phyloP scores from a whole-genome alignment of 1,284 basidiomycete genomes.

The Porogramme epimiltina region DNA sequence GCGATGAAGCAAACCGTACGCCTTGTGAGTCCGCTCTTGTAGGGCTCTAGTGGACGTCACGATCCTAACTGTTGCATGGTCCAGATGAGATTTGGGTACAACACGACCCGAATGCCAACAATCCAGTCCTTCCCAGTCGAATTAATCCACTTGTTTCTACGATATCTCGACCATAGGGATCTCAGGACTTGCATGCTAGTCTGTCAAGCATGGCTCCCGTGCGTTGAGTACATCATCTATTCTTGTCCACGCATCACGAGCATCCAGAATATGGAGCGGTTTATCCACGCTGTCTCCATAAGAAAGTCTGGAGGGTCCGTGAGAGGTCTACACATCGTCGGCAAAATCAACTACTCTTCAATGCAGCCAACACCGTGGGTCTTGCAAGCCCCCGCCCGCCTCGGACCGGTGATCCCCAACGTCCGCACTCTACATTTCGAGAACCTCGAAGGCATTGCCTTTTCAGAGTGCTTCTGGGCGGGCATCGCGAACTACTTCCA shows the following conservation, averaged over 20 bases:
- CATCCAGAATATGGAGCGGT: background rate
- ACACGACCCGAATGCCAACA: no score
- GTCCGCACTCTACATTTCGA: slow-evolving; percentile 6
- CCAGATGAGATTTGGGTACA: no score
- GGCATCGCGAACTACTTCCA: background rate
- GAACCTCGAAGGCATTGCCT: background rate
- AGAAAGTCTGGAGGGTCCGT: background rate
- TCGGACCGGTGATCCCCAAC: slow-evolving; percentile 1
- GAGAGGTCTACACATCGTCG: slow-evolving; percentile 3
- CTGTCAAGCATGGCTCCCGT: background rate
- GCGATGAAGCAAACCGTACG: no score
- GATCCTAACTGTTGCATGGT: no score
- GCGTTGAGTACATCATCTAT: background rate
- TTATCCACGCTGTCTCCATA: background rate
- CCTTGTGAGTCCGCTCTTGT: no score
- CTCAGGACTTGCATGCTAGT: background rate
- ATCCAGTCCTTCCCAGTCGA: slow-evolving; percentile 2
- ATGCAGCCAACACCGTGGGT: slow-evolving; percentile 1
- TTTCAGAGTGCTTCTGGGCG: background rate
- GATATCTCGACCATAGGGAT: background rate
- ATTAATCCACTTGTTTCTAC: slow-evolving; percentile 3
- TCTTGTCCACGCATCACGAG: slow-evolving; percentile 1
- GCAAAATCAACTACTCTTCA: slow-evolving; percentile 5
- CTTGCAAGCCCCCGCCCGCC: background rate
- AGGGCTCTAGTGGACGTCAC: no score